Conservation (phyloP, 345 rosid genomes). For the Sisymbrium irio region DNA sequence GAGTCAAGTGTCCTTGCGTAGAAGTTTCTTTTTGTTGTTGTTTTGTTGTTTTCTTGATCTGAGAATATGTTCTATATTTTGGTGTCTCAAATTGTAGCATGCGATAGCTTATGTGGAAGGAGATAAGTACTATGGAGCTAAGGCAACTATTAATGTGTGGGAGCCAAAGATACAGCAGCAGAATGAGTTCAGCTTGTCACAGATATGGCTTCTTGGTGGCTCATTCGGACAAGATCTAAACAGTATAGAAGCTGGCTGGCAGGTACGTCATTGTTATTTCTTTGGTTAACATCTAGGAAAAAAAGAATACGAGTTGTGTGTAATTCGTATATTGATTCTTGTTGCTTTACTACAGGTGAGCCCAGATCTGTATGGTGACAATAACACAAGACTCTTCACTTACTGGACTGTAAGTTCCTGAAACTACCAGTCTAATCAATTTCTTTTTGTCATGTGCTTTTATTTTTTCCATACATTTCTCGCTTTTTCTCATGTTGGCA, state of each 20-base stretch:
- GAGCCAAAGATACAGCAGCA: slow-evolving; percentile 91
- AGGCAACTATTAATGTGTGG: slow-evolving; percentile 97
- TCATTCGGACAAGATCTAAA: slow-evolving; percentile 98
- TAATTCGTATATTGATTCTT: slow-evolving; percentile 14
- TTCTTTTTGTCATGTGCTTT: background rate
- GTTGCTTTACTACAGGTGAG: slow-evolving; percentile 27
- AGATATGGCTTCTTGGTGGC: slow-evolving; percentile 96
- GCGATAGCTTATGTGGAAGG: slow-evolving; percentile 97
- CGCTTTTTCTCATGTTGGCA: background rate
- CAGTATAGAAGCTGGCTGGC: slow-evolving; percentile 99
- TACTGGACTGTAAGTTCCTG: slow-evolving; percentile 93
- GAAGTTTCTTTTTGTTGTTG: background rate
- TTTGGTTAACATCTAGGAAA: background rate
- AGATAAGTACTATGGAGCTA: slow-evolving; percentile 85
- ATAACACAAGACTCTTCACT: slow-evolving; percentile 97
- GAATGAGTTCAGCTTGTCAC: slow-evolving; percentile 97
- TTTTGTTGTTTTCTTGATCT: slow-evolving; percentile 13
- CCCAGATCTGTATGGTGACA: slow-evolving; percentile 97
- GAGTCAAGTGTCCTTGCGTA: background rate
- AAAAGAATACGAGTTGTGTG: too few relatives aligned
- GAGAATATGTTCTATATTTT: slow-evolving; percentile 9
- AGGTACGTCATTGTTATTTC: slow-evolving; percentile 45
- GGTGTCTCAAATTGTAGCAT: slow-evolving; percentile 53
- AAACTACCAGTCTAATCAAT: background rate
- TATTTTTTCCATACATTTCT: too few relatives aligned